These are phyloP conservation scores for Plasmodium fragile DNA, from an alignment of 169 alveolate species.

Conservation along the genomic window DNA sequence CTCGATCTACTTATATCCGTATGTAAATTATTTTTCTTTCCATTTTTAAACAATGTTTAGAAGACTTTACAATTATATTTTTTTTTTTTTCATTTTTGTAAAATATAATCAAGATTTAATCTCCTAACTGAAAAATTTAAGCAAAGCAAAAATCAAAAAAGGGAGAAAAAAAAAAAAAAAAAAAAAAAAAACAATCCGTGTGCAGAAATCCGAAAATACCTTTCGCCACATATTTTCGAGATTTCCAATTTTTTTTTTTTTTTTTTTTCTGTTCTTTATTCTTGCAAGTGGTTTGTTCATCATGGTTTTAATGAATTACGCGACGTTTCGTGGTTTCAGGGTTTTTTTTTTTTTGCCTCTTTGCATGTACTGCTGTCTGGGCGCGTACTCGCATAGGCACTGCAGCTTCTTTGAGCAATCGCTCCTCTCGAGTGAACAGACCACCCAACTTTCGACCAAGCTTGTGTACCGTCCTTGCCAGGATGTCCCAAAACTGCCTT, in stretches of 20 bases:
- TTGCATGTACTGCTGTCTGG: neutral
- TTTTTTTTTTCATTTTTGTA: constrained; percentile 15
- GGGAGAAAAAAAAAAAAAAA: constrained; percentile 18
- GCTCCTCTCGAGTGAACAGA: neutral
- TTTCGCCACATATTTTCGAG: constrained; percentile 71
- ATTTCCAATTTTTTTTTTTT: constrained; percentile 16
- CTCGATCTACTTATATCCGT: neutral
- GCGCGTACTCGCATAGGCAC: neutral
- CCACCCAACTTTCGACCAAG: neutral
- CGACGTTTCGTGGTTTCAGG: neutral
- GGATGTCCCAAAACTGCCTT: neutral
- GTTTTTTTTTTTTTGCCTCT: neutral
- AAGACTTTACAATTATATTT: neutral
- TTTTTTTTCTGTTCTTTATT: constrained; percentile 38
- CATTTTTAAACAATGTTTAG: neutral
- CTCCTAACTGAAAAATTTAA: constrained; percentile 26
- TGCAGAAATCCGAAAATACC: constrained; percentile 61
- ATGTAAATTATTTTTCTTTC: neutral
- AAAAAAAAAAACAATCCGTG: constrained; percentile 2
- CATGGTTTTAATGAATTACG: constrained; percentile 65
- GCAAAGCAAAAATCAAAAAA: constrained; percentile 39
- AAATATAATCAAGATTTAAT: constrained; percentile 27
- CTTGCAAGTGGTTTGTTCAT: constrained; percentile 24
- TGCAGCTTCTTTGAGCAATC: neutral
- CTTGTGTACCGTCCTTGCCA: neutral